phyloP scores from a whole-genome alignment of 495 filamentous ascomycete genomes.

The Geoglossum glabrum region DNA sequence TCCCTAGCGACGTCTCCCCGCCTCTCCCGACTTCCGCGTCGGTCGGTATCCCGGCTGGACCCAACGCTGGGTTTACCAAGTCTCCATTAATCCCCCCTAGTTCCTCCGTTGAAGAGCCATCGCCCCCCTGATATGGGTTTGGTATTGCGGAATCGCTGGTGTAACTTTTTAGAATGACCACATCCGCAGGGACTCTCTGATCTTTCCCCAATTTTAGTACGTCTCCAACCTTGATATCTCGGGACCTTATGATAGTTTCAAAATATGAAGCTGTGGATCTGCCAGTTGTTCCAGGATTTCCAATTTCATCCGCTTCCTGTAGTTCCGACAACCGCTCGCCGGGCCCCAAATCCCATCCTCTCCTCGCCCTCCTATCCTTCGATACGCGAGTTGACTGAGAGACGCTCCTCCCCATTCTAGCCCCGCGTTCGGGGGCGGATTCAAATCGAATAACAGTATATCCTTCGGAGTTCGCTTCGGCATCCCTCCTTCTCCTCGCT shows the following conservation, averaged over 20 bases:
- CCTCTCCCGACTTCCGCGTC: not conserved
- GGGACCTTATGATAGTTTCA: slow-evolving; percentile 58
- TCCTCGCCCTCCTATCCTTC: slow-evolving; percentile 16
- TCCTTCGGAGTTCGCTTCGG: slow-evolving; percentile 82
- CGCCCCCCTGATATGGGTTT: not conserved
- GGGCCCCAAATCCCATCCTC: slow-evolving; percentile 10
- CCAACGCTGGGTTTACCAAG: not conserved
- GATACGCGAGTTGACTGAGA: slow-evolving; percentile 8
- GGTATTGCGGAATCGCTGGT: slow-evolving; percentile 32
- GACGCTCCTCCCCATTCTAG: slow-evolving; percentile 16
- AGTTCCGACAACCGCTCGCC: slow-evolving; percentile 20
- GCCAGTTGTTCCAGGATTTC: slow-evolving; percentile 21
- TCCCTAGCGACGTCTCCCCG: not conserved
- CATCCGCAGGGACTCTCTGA: slow-evolving; percentile 81
- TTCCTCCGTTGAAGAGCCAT: not conserved
- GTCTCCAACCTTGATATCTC: slow-evolving; percentile 88
- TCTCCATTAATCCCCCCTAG: not conserved
- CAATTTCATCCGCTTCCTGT: slow-evolving; percentile 20
- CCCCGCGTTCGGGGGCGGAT: not conserved
- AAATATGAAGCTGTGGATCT: slow-evolving; percentile 24
- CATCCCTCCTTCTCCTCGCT: slow-evolving; percentile 60
- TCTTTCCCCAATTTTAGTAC: slow-evolving; percentile 80
- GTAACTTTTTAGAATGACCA: slow-evolving; percentile 75
- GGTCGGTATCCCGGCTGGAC: not conserved
- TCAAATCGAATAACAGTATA: slow-evolving; percentile 62